Conservation (phyloP, 2,329 filamentous ascomycete genomes). For the Ophiostoma angusticollis region DNA sequence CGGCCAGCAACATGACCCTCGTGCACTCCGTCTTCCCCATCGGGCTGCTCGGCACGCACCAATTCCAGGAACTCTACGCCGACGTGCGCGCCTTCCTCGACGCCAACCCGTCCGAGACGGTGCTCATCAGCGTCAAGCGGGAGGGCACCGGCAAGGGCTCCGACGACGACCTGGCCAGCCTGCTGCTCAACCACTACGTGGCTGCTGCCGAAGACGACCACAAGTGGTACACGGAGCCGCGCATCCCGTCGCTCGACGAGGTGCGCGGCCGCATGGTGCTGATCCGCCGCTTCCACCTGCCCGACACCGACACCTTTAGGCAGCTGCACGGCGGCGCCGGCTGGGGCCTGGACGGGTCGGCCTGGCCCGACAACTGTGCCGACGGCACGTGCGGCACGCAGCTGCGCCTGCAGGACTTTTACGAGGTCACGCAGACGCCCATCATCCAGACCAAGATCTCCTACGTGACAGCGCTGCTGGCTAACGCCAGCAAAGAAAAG, state of each 20-base stretch:
- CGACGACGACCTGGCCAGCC: constrained; percentile 64
- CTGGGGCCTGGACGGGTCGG: constrained; percentile 47
- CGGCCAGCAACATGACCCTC: constrained; percentile 48
- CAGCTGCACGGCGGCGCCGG: constrained; percentile 36
- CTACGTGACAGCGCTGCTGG: constrained; percentile 61
- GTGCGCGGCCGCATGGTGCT: constrained; percentile 74
- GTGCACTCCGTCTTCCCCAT: constrained; percentile 88
- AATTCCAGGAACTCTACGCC: constrained; percentile 60
- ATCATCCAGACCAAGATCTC: constrained; percentile 73
- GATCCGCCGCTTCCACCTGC: constrained; percentile 62
- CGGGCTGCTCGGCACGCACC: constrained; percentile 68
- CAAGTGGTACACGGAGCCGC: constrained; percentile 64
- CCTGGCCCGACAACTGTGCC: constrained; percentile 81
- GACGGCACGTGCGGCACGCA: constrained; percentile 56
- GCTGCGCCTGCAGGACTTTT: constrained; percentile 87
- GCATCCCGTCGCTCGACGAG: constrained; percentile 65
- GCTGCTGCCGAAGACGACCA: constrained; percentile 30
- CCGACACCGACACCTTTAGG: constrained; percentile 36
- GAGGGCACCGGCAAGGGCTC: constrained; percentile 73
- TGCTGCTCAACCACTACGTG: constrained; percentile 59
- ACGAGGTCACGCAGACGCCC: constrained; percentile 64
- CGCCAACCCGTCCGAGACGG: constrained; percentile 62
- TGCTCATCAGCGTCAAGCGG: constrained; percentile 81
- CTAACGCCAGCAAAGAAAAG: constrained; percentile 47
- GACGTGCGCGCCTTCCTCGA: constrained; percentile 65